These are phyloP conservation scores for Wickerhamomyces silvicola DNA, from an alignment of 805 yeast genomes.

Conservation along the genomic window DNA sequence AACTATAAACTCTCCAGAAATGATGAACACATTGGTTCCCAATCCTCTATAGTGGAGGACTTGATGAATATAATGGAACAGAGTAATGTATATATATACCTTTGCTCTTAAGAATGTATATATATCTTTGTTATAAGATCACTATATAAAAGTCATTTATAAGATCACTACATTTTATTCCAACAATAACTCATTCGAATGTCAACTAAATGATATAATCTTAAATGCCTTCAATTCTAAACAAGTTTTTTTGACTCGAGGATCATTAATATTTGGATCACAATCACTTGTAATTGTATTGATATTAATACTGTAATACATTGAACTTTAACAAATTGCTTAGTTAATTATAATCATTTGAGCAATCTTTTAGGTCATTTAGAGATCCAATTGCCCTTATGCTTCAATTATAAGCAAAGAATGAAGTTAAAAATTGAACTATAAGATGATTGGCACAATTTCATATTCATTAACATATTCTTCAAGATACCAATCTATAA, in stretches of 20 bases:
- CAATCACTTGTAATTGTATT: too few species aligned
- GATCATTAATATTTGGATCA: background rate
- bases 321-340: too few species aligned
- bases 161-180: background rate
- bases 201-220: background rate
- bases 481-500: too few species aligned
- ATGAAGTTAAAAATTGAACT: conserved; percentile 16
- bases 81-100: too few species aligned
- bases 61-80: too few species aligned
- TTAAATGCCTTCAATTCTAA: conserved; percentile 1
- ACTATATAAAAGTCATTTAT: background rate
- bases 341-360: conserved; percentile 9
- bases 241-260: conserved; percentile 1
- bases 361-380: conserved; percentile 14
- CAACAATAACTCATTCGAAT: background rate
- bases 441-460: conserved; percentile 18
- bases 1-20: too few species aligned
- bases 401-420: conserved; percentile 24
- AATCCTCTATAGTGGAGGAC: too few species aligned
- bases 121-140: background rate
- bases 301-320: too few species aligned
- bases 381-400: conserved; percentile 29
- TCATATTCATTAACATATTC: conserved; percentile 21
- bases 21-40: too few species aligned
- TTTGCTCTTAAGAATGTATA: too few species aligned